Base-by-base conservation (phyloP, 768 basidiomycete genomes). In the Boletus speciosus region DNA sequence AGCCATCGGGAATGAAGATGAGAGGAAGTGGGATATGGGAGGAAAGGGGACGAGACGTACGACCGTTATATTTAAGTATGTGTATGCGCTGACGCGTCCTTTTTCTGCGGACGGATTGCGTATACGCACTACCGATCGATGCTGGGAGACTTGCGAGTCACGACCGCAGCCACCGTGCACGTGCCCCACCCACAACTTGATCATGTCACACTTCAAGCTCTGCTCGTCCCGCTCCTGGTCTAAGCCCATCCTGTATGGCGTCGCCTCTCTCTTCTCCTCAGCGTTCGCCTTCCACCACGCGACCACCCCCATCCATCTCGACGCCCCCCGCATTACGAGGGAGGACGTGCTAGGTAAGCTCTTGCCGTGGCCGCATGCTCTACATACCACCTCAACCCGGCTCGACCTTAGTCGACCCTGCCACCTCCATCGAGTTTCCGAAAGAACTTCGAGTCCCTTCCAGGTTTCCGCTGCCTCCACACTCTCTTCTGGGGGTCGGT, bases 401-500 rank as follows among this genome's bases (percentile, higher is more conserved):
- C 38, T 23, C 38, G 14, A 25, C 34, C 43, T 37, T 61, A 86
- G 90, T 79, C 57, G 90, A 93, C 63, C 82, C 85, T 40, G 88
- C 81, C 21, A 90, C 88, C 2, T 82, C 82, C 7, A 83, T 92
- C 58, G 72, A 77, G 55, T 93, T 92, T 64, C 90, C 90, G 3
- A 84, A 76, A 41, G 77, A 77, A 5, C 73, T 93, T 23, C 76
- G 65, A 16, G 76, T 90, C 21, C 83, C 85, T 19, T 81, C 87
- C 32, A 87, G 83, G 61, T 70, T 81, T 15, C 78, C 81, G 10
- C 69, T 82, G 6, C 82, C 88, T 9, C 71, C 79, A 2, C 81
- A 90, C 61, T 79, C 83, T 11, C 79, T 96, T 6, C 73, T 97
- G 19, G 94, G 94, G 6, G 74, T 92, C 1, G 94, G 94, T 23